Percentiles rank a stretch among this genome's conserved stretches.
Evolutionary conservation across 139 green algal genomes (phyloP).

Genomic region (Tetraselmis chui): DNA sequence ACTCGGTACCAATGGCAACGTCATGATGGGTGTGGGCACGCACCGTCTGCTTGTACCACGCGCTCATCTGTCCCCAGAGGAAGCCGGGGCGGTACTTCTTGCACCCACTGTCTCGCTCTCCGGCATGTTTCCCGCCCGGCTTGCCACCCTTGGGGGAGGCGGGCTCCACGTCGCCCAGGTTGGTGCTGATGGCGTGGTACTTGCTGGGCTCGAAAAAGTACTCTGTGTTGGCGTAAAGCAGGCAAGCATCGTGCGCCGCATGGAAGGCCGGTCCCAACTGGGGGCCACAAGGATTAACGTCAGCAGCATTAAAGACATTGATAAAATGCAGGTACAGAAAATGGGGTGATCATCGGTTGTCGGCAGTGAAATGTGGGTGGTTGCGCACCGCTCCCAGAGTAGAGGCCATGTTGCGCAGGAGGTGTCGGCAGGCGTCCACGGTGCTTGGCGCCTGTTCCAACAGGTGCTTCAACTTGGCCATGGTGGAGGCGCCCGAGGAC

Average conservation of each 20-base stretch:
- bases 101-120: constrained; percentile 12
- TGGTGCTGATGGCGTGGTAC: background rate
- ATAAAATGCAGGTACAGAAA: too few species aligned
- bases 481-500: too few species aligned
- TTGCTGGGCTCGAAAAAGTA: background rate
- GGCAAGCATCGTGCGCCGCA: background rate
- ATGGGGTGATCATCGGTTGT: too few species aligned
- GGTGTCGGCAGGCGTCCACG: background rate
- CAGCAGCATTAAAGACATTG: too few species aligned
- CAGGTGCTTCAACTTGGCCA: background rate
- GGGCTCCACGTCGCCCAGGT: background rate
- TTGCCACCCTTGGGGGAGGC: too few species aligned
- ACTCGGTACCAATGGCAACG: too few species aligned
- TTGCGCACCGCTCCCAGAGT: background rate
- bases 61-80: constrained; percentile 76
- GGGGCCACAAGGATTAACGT: too few species aligned
- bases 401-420: background rate
- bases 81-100: constrained; percentile 78
- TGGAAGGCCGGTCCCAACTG: too few species aligned
- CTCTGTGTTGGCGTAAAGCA: background rate
- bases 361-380: too few species aligned
- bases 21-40: too few species aligned
- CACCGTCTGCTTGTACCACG: constrained; percentile 73
- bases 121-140: background rate
- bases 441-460: background rate